These are phyloP conservation scores for Arxiozyma heterogenica DNA, from an alignment of 1,139 yeast genomes.

Conservation along the genomic window DNA sequence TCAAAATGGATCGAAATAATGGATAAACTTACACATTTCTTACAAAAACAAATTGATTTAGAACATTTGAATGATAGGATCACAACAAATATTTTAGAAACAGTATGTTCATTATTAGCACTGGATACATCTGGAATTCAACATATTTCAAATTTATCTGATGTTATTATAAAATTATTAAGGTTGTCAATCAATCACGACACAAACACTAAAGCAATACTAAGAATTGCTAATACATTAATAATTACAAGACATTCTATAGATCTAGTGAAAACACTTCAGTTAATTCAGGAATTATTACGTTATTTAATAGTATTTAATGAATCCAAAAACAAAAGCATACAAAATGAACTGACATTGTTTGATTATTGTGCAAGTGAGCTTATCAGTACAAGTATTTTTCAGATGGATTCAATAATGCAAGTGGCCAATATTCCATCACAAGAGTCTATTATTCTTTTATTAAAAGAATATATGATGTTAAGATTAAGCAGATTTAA, in stretches of 20 bases:
- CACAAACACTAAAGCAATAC: constrained; percentile 15
- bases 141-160: constrained; percentile 12
- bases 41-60: constrained; percentile 11
- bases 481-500: constrained; percentile 12
- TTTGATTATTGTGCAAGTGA: constrained; percentile 21
- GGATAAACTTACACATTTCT: constrained; percentile 10
- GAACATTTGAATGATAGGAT: constrained; percentile 14
- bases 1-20: constrained; percentile 22
- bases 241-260: constrained; percentile 17
- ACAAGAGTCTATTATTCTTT: not conserved
- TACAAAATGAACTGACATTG: constrained; percentile 16
- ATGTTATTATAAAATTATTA: constrained; percentile 11
- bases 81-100: constrained; percentile 16
- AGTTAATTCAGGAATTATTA: constrained; percentile 16
- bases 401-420: constrained; percentile 13
- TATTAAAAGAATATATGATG: constrained; percentile 15
- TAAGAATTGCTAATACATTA: constrained; percentile 17
- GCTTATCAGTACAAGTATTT: constrained; percentile 14
- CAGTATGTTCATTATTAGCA: constrained; percentile 13
- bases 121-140: constrained; percentile 20
- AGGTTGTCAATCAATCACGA: constrained; percentile 17
- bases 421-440: not conserved
- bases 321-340: constrained; percentile 12
- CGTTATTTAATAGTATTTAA: constrained; percentile 14
- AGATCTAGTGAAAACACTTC: constrained; percentile 11